phyloP scores from a whole-genome alignment of 1,284 basidiomycete genomes.

The Cerrena zonata region DNA sequence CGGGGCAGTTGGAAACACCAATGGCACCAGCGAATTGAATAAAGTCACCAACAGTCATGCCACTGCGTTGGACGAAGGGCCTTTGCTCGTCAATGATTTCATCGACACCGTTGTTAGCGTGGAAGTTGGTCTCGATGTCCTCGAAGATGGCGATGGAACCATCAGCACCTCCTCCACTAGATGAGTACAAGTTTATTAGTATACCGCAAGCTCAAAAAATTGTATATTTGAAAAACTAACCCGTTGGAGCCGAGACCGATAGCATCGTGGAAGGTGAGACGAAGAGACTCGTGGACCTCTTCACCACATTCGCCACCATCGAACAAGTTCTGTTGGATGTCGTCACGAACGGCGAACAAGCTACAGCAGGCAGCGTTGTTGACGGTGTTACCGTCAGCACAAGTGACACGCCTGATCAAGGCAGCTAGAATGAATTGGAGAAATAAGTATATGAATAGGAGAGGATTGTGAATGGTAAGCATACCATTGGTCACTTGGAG shows the following conservation, averaged over 20 bases:
- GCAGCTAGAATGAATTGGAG: conserved; percentile 16
- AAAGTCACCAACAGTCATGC: conserved; percentile 24
- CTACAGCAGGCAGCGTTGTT: conserved; percentile 35
- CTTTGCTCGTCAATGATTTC: conserved; percentile 20
- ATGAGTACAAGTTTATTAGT: background rate
- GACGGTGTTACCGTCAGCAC: conserved; percentile 32
- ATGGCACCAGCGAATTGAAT: conserved; percentile 26
- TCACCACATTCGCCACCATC: conserved; percentile 37
- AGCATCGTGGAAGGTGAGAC: conserved; percentile 42
- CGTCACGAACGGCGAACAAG: conserved; percentile 35
- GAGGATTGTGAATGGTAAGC: background rate
- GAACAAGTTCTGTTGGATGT: conserved; percentile 37
- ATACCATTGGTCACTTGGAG: conserved; percentile 10
- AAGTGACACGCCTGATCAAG: conserved; percentile 28
- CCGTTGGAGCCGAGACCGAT: conserved; percentile 27
- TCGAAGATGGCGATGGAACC: conserved; percentile 24
- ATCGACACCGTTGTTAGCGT: conserved; percentile 21
- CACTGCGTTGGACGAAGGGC: conserved; percentile 16
- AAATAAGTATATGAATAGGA: background rate
- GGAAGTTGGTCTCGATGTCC: conserved; percentile 19
- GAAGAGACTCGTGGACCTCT: conserved; percentile 38
- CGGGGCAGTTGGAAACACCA: conserved; percentile 22
- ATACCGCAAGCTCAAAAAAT: background rate
- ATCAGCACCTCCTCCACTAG: conserved; percentile 26
- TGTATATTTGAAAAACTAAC: conserved; percentile 1